These are phyloP conservation scores for Pistacia integerrima DNA, from an alignment of 345 rosid species.

Conservation along the genomic window DNA sequence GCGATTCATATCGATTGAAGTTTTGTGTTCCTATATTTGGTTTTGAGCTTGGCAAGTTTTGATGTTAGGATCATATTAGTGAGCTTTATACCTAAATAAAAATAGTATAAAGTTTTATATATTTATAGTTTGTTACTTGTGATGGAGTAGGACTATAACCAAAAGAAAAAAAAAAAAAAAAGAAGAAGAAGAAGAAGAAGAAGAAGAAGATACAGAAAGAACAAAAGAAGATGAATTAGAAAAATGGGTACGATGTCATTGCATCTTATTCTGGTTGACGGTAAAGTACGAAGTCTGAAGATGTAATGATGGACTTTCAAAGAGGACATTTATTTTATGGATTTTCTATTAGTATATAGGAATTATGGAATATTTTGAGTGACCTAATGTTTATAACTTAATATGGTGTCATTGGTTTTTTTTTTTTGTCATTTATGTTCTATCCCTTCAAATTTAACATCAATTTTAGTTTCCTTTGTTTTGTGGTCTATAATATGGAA, in stretches of 20 bases:
- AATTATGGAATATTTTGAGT: neutral
- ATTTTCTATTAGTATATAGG: neutral
- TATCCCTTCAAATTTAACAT: neutral
- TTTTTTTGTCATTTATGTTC: neutral
- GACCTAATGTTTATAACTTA: neutral
- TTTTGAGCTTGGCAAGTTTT: neutral
- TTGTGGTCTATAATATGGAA: too few relatives aligned
- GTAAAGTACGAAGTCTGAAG: neutral
- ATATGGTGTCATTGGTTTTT: neutral
- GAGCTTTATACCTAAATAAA: neutral
- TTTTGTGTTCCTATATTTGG: neutral
- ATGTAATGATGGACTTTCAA: neutral
- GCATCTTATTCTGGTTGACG: neutral
- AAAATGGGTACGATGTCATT: neutral
- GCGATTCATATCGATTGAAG: too few relatives aligned
- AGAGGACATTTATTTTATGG: too few relatives aligned
- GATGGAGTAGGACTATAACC: neutral
- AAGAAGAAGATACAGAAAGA: too few relatives aligned
- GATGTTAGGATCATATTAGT: neutral
- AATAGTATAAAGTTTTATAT: neutral
- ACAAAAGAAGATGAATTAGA: too few relatives aligned
- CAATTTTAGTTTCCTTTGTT: neutral
- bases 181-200: too few relatives aligned
- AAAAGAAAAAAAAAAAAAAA: neutral
- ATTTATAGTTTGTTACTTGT: neutral